Base-by-base conservation (phyloP, 2,329 filamentous ascomycete species). In the Xylaria sp. region DNA sequence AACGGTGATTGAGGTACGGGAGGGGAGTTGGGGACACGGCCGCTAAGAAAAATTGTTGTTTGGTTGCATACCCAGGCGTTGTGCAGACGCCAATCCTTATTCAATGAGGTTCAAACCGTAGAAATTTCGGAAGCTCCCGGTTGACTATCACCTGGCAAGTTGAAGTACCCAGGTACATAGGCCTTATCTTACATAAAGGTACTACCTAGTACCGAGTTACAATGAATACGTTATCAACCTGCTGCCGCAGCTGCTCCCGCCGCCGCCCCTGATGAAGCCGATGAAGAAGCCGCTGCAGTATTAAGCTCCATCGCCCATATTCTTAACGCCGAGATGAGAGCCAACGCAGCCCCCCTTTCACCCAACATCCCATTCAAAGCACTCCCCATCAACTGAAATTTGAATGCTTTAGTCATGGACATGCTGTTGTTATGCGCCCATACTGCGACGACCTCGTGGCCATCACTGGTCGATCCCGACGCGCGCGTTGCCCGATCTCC, bases 361-460 rank as follows among this genome's bases (percentile, higher is more conserved):
- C 83, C 83, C 42, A 84, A 72, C 48, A 77, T 71, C 0, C 83
- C 82, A 1, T 74, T 76, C 28, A 74, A 72, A 0, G 82, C 83
- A 2, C 76, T 80, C 7, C 82, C 82, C 23, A 81, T 62, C 66
- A 83, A 84, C 40, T 74, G 71, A 67, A 84, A 84, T 63, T 77
- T 77, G 40, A 78, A 71, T n/a, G 72, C 68, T 74, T 83, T 82
- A n/a, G 75, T 78, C 53, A 79, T 67, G 69, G 78, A 81, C 72
- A 78, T 77, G 23, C 66, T 71, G 2, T 71, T 60, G 28, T 71
- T 65, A 59, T 66, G 74, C 51, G 79, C 75, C 77, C 79, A 83
- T 4, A 78, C 78, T 1, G 82, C 83, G 11, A 84, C 81, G 6
- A 84, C 77, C 75, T 85, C 83, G 54, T 76, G 74, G 2, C 80